Evolutionary conservation across 768 basidiomycete species (phyloP).

Genomic region (Suillus occidentalis): DNA sequence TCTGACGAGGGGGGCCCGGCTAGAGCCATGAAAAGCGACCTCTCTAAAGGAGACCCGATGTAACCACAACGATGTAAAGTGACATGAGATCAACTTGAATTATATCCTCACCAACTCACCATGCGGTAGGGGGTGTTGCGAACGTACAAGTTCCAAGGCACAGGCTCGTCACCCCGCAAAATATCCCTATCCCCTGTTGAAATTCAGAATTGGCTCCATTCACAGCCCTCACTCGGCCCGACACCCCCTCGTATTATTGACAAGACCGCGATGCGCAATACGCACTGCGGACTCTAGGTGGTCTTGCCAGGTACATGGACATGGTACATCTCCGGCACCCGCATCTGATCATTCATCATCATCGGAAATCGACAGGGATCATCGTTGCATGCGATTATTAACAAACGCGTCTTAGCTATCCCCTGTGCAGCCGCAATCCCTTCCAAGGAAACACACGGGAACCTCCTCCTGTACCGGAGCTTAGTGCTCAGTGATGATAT

Average conservation of each 20-base stretch:
- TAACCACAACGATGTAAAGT: background rate
- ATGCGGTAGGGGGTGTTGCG: background rate
- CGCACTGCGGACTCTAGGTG: background rate
- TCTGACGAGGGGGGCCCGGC: background rate
- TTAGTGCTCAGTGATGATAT: background rate
- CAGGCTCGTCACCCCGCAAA: background rate
- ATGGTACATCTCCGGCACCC: background rate
- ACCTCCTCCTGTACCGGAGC: background rate
- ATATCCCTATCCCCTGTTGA: background rate
- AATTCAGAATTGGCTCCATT: background rate
- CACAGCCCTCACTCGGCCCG: background rate
- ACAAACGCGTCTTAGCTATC: background rate
- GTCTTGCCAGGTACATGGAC: background rate
- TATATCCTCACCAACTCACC: background rate
- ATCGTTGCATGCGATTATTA: background rate
- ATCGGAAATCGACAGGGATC: background rate
- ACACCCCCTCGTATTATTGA: background rate
- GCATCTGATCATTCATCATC: background rate
- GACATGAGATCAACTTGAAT: background rate
- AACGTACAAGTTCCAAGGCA: background rate
- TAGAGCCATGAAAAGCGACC: background rate
- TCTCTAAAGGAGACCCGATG: background rate
- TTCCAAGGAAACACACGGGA: background rate
- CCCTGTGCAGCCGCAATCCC: background rate
- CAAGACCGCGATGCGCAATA: background rate